Evolutionary conservation across 192 early-diverging fungal genomes (phyloP).

Genomic region (Umbelopsis isabellina): DNA sequence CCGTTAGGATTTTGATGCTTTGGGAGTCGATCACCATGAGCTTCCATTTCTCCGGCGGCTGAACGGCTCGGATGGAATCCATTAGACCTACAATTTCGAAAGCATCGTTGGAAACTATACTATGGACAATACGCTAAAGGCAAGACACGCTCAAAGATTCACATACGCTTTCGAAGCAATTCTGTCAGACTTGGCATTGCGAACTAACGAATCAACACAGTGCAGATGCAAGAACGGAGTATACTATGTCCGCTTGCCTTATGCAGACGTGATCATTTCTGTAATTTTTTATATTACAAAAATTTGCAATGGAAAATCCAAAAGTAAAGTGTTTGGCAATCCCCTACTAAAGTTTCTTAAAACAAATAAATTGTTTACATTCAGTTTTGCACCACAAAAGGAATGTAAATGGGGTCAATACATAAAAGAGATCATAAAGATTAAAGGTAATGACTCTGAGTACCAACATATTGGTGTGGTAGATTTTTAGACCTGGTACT

Average conservation of each 20-base stretch:
- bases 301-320: too few relatives aligned
- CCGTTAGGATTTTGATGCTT: slow-evolving; percentile 71
- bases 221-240: slow-evolving; percentile 6
- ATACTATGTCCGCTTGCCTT: neutral
- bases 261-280: neutral
- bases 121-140: neutral
- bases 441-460: too few relatives aligned
- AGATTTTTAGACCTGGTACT: too few relatives aligned
- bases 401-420: too few relatives aligned
- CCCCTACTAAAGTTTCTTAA: too few relatives aligned
- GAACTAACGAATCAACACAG: neutral
- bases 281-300: too few relatives aligned
- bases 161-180: slow-evolving; percentile 33
- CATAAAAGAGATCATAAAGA: too few relatives aligned
- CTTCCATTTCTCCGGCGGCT: slow-evolving; percentile 79
- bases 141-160: neutral
- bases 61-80: slow-evolving; percentile 77
- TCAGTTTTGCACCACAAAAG: too few relatives aligned
- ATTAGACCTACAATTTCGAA: slow-evolving; percentile 48
- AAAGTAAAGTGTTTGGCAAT: too few relatives aligned
- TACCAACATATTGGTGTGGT: too few relatives aligned
- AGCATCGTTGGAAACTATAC: neutral
- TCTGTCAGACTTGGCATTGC: slow-evolving; percentile 30
- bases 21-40: slow-evolving; percentile 80
- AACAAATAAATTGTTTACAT: too few relatives aligned